phyloP scores from a whole-genome alignment of 192 early-diverging fungal species.

The Backusella morwellensis region DNA sequence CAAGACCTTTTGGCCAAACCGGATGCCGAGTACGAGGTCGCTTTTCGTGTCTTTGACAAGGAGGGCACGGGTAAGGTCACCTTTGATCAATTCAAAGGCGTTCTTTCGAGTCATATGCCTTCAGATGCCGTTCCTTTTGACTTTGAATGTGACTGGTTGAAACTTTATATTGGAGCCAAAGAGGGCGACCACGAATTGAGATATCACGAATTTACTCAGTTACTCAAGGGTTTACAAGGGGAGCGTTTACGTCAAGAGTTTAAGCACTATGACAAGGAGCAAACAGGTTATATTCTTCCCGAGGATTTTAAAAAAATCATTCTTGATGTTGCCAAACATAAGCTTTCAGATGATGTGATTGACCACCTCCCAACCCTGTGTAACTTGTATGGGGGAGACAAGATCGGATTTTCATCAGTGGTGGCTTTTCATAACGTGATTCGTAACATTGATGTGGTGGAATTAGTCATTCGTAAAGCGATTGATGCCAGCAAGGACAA shows the following conservation, averaged over 20 bases:
- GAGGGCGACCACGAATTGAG: conserved; percentile 53
- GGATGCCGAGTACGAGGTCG: conserved; percentile 73
- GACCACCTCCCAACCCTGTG: conserved; percentile 60
- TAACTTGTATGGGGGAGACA: conserved; percentile 53
- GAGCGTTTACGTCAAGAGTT: conserved; percentile 72
- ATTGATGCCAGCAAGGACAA: conserved; percentile 45
- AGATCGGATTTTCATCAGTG: conserved; percentile 64
- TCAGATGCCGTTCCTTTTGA: conserved; percentile 62
- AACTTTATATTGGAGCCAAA: conserved; percentile 62
- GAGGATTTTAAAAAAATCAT: conserved; percentile 62
- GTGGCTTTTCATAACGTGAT: conserved; percentile 62
- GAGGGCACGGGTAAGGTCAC: conserved; percentile 59
- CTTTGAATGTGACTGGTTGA: conserved; percentile 73
- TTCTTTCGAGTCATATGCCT: conserved; percentile 50
- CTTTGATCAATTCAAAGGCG: conserved; percentile 65
- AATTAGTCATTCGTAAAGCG: conserved; percentile 57
- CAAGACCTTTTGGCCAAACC: conserved; percentile 58
- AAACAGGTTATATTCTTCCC: conserved; percentile 57
- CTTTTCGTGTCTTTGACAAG: conserved; percentile 65
- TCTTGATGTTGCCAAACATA: conserved; percentile 61
- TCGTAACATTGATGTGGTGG: conserved; percentile 68
- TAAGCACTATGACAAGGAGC: conserved; percentile 65
- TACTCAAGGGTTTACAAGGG: conserved; percentile 66
- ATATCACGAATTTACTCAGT: conserved; percentile 69
- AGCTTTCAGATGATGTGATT: conserved; percentile 60